Conservation (phyloP, 2,329 filamentous ascomycete species). For the Claviceps africana region DNA sequence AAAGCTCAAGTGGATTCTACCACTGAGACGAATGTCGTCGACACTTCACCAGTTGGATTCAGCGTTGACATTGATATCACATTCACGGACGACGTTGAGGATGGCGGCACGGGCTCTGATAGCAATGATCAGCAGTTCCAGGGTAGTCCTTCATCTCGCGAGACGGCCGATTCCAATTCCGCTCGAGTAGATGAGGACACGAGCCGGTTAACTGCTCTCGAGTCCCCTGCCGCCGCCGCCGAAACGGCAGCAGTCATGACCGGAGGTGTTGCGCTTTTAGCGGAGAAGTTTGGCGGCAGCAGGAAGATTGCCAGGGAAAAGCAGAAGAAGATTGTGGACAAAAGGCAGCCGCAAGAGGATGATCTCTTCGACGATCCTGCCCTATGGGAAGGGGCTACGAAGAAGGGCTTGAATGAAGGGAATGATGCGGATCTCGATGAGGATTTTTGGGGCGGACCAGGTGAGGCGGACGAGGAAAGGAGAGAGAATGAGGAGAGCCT, state of each 20-base stretch:
- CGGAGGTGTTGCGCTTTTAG: conserved; percentile 21
- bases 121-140: background rate
- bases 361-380: conserved; percentile 31
- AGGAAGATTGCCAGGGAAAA: conserved; percentile 11
- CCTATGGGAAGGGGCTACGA: conserved; percentile 30
- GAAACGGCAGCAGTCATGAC: conserved; percentile 4
- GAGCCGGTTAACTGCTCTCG: conserved; percentile 9
- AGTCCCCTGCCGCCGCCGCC: conserved; percentile 13
- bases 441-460: conserved; percentile 18
- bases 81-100: background rate
- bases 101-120: background rate
- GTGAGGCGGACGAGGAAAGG: conserved; percentile 4
- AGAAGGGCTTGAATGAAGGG: conserved; percentile 17
- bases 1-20: conserved; percentile 1
- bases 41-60: background rate
- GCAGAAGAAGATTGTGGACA: conserved; percentile 25
- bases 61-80: background rate
- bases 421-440: conserved; percentile 8
- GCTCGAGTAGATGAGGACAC: background rate
- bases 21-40: background rate
- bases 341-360: conserved; percentile 23
- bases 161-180: background rate
- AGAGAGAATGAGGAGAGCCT: conserved; percentile 3
- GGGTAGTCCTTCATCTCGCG: background rate
- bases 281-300: conserved; percentile 20